A percentile compares a stretch with the other conserved stretches of the same genome.
phyloP scores from a whole-genome alignment of 1,284 basidiomycete genomes.

The Mycocalia duriaeana region DNA sequence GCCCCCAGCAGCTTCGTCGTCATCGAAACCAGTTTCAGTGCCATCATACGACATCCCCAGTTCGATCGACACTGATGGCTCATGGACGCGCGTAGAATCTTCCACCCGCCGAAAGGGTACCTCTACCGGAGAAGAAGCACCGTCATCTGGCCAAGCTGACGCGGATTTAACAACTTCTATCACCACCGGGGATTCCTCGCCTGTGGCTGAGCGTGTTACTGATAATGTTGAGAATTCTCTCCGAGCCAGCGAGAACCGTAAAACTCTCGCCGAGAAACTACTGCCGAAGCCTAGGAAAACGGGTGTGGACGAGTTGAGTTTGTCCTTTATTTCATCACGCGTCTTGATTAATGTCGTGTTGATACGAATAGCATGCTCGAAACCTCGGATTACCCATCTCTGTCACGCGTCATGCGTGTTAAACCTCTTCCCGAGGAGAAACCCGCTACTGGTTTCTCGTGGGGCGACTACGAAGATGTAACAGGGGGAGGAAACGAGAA shows the following conservation, averaged over 20 bases:
- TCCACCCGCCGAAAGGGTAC: slow-evolving; percentile 25
- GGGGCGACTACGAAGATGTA: slow-evolving; percentile 73
- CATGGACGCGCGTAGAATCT: slow-evolving; percentile 50
- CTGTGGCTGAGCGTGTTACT: slow-evolving; percentile 34
- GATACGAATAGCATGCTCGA: slow-evolving; percentile 72
- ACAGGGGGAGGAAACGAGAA: slow-evolving; percentile 42
- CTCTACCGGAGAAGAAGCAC: slow-evolving; percentile 5
- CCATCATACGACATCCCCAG: slow-evolving; percentile 20
- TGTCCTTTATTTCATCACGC: slow-evolving; percentile 6
- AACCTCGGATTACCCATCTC: slow-evolving; percentile 46
- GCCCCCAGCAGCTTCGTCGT: no score
- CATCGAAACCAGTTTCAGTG: slow-evolving; percentile 1
- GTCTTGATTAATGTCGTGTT: slow-evolving; percentile 11
- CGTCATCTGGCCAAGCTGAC: slow-evolving; percentile 37
- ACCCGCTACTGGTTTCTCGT: slow-evolving; percentile 62
- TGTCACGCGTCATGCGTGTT: slow-evolving; percentile 61
- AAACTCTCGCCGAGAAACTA: slow-evolving; percentile 55
- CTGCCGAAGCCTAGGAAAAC: slow-evolving; percentile 57
- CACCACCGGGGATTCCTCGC: slow-evolving; percentile 52
- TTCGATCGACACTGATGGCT: slow-evolving; percentile 41
- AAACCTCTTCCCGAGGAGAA: slow-evolving; percentile 48
- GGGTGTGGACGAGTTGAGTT: slow-evolving; percentile 56
- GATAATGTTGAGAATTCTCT: slow-evolving; percentile 22
- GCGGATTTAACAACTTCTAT: slow-evolving; percentile 46
- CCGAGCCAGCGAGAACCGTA: slow-evolving; percentile 20